phyloP scores from a whole-genome alignment of 2,329 filamentous ascomycete species.

The Escovopsis sp. region DNA sequence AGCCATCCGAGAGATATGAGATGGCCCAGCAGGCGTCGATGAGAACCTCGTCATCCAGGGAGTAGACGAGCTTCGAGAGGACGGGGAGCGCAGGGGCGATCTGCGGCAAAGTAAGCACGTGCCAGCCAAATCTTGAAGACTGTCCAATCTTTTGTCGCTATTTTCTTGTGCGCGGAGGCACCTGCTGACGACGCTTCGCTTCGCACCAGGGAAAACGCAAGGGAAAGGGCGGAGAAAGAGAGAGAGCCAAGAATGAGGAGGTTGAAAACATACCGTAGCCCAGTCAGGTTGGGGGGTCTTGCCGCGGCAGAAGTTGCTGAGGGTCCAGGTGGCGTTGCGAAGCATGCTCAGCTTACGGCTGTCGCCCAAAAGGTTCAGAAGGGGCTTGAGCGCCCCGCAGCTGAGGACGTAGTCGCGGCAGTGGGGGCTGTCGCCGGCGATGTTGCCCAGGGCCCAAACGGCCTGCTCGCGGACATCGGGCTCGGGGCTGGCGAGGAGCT shows the following conservation, averaged over 20 bases:
- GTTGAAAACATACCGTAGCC: constrained; percentile 57
- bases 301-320: constrained; percentile 99
- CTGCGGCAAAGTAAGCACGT: constrained; percentile 26
- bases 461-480: constrained; percentile 96
- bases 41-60: constrained; percentile 90
- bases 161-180: no score
- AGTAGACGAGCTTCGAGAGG: constrained; percentile 94
- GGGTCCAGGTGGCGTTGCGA: constrained; percentile 93
- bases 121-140: constrained; percentile 1
- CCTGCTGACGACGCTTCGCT: no score
- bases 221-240: background rate
- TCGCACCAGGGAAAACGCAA: no score
- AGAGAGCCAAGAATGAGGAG: background rate
- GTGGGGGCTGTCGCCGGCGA: constrained; percentile 92
- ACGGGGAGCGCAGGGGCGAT: constrained; percentile 91
- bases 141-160: no score
- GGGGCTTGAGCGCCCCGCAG: constrained; percentile 78
- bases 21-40: constrained; percentile 99
- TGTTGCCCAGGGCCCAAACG: constrained; percentile 96
- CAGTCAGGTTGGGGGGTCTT: constrained; percentile 98
- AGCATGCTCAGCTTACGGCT: constrained; percentile 99
- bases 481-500: constrained; percentile 87
- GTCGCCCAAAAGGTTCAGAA: constrained; percentile 80
- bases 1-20: constrained; percentile 92
- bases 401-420: constrained; percentile 94